Base-by-base conservation (phyloP, 2,329 filamentous ascomycete species). In the Diaporthe sp. region DNA sequence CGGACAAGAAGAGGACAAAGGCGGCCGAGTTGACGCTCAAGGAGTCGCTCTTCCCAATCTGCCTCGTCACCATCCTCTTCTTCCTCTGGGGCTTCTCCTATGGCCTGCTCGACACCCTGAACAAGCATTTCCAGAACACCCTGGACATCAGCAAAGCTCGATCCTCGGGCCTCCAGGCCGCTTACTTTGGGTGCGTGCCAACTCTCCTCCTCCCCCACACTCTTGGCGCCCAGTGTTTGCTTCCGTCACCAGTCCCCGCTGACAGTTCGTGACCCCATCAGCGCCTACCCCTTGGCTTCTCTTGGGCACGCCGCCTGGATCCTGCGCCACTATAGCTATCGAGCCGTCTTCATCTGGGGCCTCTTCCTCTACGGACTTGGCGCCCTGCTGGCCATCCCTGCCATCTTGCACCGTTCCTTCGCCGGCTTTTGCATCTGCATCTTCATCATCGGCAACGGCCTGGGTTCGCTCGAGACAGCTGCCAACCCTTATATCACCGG, bases 381-480 rank as follows among this genome's bases (percentile, higher is more conserved):
- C n/a, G 89, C 88, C n/a, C 81, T 91, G 67, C 83, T 90, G n/a
- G 87, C 88, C 17, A 90, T 88, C 71, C 86, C 88, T 0, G 89
- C 88, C 76, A 89, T 92, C 79, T 88, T 90, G 78, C 89, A 90
- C 49, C 87, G 89, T 74, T 94, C 91, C 22, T 96, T 95, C 80
- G 90, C 88, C 37, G 94, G 94, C 12, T 96, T 95, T 85, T 95
- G 93, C 80, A 90, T 89, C 49, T 89, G 87, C 79, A 91, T 94
- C 79, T 94, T 95, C 83, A 90, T 95, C 77, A 93, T 95, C 75
- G 94, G 93, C 42, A 92, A 92, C 74, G 94, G 93, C 7, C 87
- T 95, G 0, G 92, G 92, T 1, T 93, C 93, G 0, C 90, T 96
- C 25, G 94, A 96, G 84, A 95, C 94, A 0, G 92, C 93, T 1